phyloP scores from a whole-genome alignment of 1,139 yeast genomes.

The Zygosaccharomyces sapae region DNA sequence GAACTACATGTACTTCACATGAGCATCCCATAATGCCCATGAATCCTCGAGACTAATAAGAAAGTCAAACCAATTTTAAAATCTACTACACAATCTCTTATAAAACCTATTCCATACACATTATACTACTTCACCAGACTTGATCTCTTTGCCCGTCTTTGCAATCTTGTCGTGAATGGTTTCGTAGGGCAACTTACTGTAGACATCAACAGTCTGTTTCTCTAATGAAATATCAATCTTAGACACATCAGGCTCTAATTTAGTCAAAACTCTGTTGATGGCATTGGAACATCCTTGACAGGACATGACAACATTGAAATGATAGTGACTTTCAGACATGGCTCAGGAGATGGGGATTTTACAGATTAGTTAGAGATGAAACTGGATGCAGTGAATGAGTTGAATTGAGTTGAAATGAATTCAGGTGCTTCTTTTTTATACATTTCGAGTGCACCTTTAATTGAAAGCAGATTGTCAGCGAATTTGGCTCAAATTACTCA shows the following conservation, averaged over 20 bases:
- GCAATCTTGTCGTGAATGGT: slow-evolving; percentile 72
- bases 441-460: not conserved
- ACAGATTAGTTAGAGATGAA: not conserved
- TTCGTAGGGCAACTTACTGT: slow-evolving; percentile 64
- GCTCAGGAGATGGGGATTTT: slow-evolving; percentile 2
- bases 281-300: slow-evolving; percentile 90
- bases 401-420: not conserved
- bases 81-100: not conserved
- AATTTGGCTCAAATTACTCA: slow-evolving; percentile 5
- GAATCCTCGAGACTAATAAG: not conserved
- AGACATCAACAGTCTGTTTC: slow-evolving; percentile 76
- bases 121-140: slow-evolving; percentile 51
- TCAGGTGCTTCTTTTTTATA: not conserved
- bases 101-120: not conserved
- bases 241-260: slow-evolving; percentile 66
- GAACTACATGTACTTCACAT: not conserved
- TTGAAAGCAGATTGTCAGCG: not conserved
- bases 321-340: slow-evolving; percentile 56
- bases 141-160: slow-evolving; percentile 87
- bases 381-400: not conserved
- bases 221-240: slow-evolving; percentile 71
- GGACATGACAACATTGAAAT: slow-evolving; percentile 73
- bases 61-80: not conserved
- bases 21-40: not conserved
- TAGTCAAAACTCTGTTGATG: slow-evolving; percentile 69